Base-by-base conservation (phyloP, 495 filamentous ascomycete genomes). In the Geopyxis carbonaria region DNA sequence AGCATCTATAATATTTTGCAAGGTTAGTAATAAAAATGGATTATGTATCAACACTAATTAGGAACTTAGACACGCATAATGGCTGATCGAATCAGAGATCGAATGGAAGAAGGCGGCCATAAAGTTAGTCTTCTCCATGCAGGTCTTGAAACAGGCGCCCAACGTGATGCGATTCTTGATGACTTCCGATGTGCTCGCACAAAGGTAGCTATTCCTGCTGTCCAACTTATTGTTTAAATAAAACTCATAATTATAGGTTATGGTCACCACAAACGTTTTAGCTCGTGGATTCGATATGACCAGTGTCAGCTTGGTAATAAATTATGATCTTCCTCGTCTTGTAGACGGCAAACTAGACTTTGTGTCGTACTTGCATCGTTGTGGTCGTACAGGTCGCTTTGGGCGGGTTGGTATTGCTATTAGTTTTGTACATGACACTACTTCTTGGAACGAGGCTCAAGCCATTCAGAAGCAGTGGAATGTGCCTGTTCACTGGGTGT, bases 241-340 rank as follows among this genome's bases (percentile, higher is more conserved):
- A 22, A 4, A 2, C 15, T 10, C 3, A 10, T 20, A 37, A 20
- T 22, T 21, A 18, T 14, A 39, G 36, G 89, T 99, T n/a, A 75
- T 99, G 42, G 94, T 95, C 53, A 87, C 91, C 0, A 99, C 91
- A 48, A 95, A 99, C 55, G 87, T 99, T 25, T 72, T 99, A 34
- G 80, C 91, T 4, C 82, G 91, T 52, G 91, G 91, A 50, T 94
- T 99, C 45, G 91, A 99, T 61, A 85, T 99, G 8, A 82, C 84
- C 22, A 85, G 85, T 14, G 91, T 95, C 2, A 91, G 83, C 13
- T 80, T 99, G 69, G 91, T 99, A 23, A 77, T 99, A 61, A 99
- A 99, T 64, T 99, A 95, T 59, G 77, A 76, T 50, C 73, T 76
- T 43, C 73, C 73, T 1, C 71, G 74, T 61, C 72, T 70, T 46